Percentiles rank a stretch among this genome's conserved stretches.
Conservation (phyloP, 2,329 filamentous ascomycete genomes). For the Diplodia intermedia region DNA sequence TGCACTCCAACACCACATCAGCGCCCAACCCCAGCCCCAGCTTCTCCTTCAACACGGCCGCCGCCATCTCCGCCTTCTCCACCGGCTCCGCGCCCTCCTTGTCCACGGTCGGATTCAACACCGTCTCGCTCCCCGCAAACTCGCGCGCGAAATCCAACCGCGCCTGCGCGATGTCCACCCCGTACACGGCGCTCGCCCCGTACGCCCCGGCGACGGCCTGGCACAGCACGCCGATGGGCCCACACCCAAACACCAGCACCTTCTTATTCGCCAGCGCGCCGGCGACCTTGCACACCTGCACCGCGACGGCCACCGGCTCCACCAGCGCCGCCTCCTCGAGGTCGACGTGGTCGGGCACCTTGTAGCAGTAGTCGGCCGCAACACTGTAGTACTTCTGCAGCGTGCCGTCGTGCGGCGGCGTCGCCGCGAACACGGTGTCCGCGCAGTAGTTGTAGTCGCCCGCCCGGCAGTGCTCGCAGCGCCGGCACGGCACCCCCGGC, state of each 20-base stretch:
- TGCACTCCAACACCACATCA: slow-evolving; percentile 39
- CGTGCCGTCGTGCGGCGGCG: slow-evolving; percentile 40
- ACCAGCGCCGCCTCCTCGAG: slow-evolving; percentile 41
- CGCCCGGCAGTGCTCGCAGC: slow-evolving; percentile 34
- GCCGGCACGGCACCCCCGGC: slow-evolving; percentile 37
- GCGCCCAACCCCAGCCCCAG: slow-evolving; percentile 37
- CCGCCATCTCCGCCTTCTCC: slow-evolving; percentile 34
- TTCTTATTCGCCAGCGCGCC: slow-evolving; percentile 35
- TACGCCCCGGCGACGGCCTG: slow-evolving; percentile 38
- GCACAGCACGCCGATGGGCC: slow-evolving; percentile 40
- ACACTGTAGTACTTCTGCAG: slow-evolving; percentile 40
- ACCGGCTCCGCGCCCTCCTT: slow-evolving; percentile 32
- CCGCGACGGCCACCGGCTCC: slow-evolving; percentile 41
- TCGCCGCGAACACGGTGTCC: slow-evolving; percentile 35
- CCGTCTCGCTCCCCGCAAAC: slow-evolving; percentile 36
- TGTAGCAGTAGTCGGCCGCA: slow-evolving; percentile 40
- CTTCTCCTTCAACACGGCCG: slow-evolving; percentile 34
- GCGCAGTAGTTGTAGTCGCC: slow-evolving; percentile 35
- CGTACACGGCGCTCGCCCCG: slow-evolving; percentile 37
- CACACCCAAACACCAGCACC: slow-evolving; percentile 38
- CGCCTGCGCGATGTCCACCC: slow-evolving; percentile 36
- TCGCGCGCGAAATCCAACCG: slow-evolving; percentile 38
- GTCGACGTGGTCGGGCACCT: slow-evolving; percentile 39
- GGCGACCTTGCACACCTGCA: slow-evolving; percentile 38
- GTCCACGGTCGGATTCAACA: slow-evolving; percentile 32